Base-by-base conservation (phyloP, 352 stramenopile species). In the Globisporangium alternatum region DNA sequence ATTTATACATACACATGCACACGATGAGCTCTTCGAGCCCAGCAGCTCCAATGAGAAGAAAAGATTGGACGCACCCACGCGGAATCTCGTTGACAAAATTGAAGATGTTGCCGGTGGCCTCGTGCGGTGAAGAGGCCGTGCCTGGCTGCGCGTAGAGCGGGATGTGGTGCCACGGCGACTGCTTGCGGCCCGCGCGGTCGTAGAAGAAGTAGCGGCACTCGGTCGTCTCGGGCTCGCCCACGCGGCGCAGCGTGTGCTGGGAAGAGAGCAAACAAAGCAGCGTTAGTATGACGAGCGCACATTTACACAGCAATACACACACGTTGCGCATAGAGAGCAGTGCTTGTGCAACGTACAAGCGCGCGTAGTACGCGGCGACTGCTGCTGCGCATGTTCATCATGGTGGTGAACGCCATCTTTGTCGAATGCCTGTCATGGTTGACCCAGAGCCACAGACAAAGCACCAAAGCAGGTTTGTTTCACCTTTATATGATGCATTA, bases 41-140 rank as follows among this genome's bases (percentile, higher is more conserved):
- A 41, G 35, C 15, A 10, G 35, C 35, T 41, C 35, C 10, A 41
- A 17, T 12, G 9, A 41, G 12, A 41, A 41, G 13, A 13, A 17
- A 41, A 5, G 22, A 12, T 9, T n/a, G 2, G 3, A 60, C 65
- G 39, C 58, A 81, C 44, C 87, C 87, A 52, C 84, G 90, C 10
- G 95, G 91, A 70, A 98, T 98, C 76, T 98, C 95, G 69, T 89
- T 97, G 22, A 98, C 78, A 69, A 98, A 97, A 74, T 98, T 91
- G 70, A 95, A 96, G 41, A 96, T 81, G 62, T 71, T 77, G 15
- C 64, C 53, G 17, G 45, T 53, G n/a, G n/a, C 43, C 59, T 86
- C 66, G 13, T 81, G 71, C 45, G 67, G 66, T 17, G 78, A 52
- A 7, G 72, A 68, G 1, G 56, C 70, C 45, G 75, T 64, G 2